These are phyloP conservation scores for Eremochloa ophiuroides DNA, from an alignment of 176 grass and related monocot genomes.

Conservation along the genomic window DNA sequence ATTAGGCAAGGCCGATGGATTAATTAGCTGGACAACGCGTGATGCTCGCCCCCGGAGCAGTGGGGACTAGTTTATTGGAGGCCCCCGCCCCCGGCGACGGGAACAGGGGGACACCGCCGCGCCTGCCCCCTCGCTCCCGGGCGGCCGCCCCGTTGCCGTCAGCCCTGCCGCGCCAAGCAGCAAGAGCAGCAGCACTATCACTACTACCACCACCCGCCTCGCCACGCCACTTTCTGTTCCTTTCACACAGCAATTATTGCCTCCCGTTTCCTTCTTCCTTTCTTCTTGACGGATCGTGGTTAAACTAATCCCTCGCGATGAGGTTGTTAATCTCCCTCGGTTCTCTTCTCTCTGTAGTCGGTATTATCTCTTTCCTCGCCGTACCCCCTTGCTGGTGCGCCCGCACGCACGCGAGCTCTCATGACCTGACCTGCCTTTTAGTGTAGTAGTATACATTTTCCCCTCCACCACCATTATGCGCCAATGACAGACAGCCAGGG, in stretches of 20 bases:
- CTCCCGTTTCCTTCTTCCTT: neutral
- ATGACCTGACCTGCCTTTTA: neutral
- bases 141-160: neutral
- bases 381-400: neutral
- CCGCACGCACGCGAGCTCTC: neutral
- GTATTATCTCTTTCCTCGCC: neutral
- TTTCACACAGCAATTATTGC: slow-evolving; percentile 27
- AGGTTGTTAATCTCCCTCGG: neutral
- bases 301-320: neutral
- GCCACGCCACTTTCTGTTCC: neutral
- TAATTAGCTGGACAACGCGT: neutral
- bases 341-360: neutral
- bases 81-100: too few relatives aligned
- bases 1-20: neutral
- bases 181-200: neutral
- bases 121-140: neutral
- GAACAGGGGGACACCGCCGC: neutral
- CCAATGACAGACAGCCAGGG: neutral
- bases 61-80: neutral
- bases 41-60: neutral
- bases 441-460: neutral
- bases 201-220: neutral
- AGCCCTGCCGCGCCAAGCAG: neutral
- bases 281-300: neutral
- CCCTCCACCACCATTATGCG: neutral